Evolutionary conservation across 1,284 basidiomycete genomes (phyloP).

Genomic region (Ganoderma boninense): DNA sequence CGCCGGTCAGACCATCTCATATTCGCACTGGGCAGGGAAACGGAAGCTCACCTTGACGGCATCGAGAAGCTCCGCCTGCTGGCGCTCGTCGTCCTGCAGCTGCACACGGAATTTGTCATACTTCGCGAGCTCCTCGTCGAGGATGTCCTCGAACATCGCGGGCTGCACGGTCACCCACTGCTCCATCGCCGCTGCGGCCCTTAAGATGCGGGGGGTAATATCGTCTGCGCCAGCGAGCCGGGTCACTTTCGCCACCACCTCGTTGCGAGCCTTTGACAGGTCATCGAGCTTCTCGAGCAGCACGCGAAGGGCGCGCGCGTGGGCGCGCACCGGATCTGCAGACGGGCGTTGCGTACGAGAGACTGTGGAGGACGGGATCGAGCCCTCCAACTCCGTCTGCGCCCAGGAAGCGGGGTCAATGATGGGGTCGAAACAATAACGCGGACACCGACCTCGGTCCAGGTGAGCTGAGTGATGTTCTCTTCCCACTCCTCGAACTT

Average conservation of each 20-base stretch:
- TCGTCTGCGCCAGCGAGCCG: constrained; percentile 78
- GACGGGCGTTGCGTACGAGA: constrained; percentile 45
- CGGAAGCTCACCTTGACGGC: constrained; percentile 67
- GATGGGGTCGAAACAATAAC: not conserved
- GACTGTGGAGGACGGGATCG: constrained; percentile 72
- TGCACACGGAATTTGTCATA: constrained; percentile 80
- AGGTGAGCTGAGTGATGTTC: constrained; percentile 75
- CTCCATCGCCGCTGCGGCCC: constrained; percentile 70
- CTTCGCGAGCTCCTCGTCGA: constrained; percentile 82
- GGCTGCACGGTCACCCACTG: constrained; percentile 79
- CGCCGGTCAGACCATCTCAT: not conserved
- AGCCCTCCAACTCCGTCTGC: constrained; percentile 74
- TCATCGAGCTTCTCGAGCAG: constrained; percentile 87
- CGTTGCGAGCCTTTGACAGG: constrained; percentile 65
- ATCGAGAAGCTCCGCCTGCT: constrained; percentile 73
- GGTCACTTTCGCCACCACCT: constrained; percentile 74
- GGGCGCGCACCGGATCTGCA: constrained; percentile 55
- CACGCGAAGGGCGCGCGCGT: constrained; percentile 79
- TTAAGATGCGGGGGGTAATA: constrained; percentile 75
- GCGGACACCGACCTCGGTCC: constrained; percentile 66
- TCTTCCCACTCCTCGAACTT: constrained; percentile 92
- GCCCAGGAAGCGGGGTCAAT: not conserved
- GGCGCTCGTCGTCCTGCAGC: constrained; percentile 65
- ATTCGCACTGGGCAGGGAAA: not conserved
- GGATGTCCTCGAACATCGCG: constrained; percentile 86